phyloP scores from a whole-genome alignment of 106 monocot species.

The Xerophyta viscosa region DNA sequence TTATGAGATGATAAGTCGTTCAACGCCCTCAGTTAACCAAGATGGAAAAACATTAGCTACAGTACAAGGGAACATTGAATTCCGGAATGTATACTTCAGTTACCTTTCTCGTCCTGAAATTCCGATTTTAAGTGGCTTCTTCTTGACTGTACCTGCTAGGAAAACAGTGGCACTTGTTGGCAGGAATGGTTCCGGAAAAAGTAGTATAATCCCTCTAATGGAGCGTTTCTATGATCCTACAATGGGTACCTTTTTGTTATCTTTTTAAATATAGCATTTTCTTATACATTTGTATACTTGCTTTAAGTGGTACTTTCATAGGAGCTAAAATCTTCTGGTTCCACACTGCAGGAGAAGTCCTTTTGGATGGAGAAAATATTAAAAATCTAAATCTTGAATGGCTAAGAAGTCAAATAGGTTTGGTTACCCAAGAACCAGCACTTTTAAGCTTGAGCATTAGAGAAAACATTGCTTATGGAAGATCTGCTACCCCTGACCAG shows the following conservation, averaged over 20 bases:
- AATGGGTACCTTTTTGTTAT: constrained; percentile 45
- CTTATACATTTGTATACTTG: no score
- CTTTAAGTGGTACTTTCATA: no score
- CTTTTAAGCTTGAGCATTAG: constrained; percentile 90
- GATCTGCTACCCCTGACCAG: constrained; percentile 83
- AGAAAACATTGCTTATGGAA: constrained; percentile 95
- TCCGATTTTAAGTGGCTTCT: constrained; percentile 96
- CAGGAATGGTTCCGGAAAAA: constrained; percentile 99
- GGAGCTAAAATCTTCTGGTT: no score
- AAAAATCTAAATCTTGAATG: constrained; percentile 90
- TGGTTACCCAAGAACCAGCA: constrained; percentile 98
- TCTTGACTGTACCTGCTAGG: constrained; percentile 88
- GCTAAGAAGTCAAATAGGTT: constrained; percentile 98
- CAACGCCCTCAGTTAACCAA: constrained; percentile 76
- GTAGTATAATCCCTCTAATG: constrained; percentile 99
- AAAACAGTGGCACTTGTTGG: constrained; percentile 99
- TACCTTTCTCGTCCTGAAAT: constrained; percentile 98
- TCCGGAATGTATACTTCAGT: constrained; percentile 96
- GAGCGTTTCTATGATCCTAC: constrained; percentile 99
- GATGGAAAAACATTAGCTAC: constrained; percentile 65
- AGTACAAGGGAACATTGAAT: constrained; percentile 96
- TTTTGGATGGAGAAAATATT: constrained; percentile 97
- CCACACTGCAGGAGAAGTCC: constrained; percentile 72
- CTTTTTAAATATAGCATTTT: no score
- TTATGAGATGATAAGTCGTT: constrained; percentile 99